These are phyloP conservation scores for Podospora conica DNA, from an alignment of 495 filamentous ascomycete genomes.

Conservation along the genomic window DNA sequence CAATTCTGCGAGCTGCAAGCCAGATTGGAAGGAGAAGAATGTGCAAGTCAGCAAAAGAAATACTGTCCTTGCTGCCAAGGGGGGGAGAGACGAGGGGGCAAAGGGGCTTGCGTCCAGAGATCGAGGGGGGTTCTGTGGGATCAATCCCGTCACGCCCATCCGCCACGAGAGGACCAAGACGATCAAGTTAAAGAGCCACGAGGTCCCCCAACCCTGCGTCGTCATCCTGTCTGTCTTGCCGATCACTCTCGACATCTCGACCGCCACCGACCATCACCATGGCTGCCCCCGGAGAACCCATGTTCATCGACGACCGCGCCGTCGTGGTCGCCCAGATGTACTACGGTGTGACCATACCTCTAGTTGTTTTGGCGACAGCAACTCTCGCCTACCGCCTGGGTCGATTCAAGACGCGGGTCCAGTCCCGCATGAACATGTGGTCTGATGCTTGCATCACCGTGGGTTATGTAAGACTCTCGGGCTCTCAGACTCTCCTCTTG, in stretches of 20 bases:
- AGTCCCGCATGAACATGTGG: neutral
- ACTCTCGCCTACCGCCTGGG: neutral
- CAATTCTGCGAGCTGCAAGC: neutral
- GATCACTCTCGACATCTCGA: neutral
- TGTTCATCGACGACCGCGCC: neutral
- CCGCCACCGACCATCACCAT: neutral
- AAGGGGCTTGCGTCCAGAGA: neutral
- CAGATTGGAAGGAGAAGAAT: neutral
- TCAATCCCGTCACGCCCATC: neutral
- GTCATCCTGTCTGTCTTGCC: neutral
- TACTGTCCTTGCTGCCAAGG: neutral
- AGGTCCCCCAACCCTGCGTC: neutral
- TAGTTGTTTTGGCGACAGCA: neutral
- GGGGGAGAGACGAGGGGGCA: neutral
- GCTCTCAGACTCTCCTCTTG: no score
- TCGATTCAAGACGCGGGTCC: neutral
- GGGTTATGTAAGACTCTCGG: neutral
- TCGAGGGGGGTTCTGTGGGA: neutral
- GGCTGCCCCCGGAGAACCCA: neutral
- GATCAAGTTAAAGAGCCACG: neutral
- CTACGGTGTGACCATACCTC: neutral
- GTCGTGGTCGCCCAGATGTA: neutral
- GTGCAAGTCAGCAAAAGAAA: neutral
- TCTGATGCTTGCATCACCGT: neutral
- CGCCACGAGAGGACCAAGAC: no score